Conservation (phyloP, 192 early-diverging fungal species). For the Anaeromyces robustus region DNA sequence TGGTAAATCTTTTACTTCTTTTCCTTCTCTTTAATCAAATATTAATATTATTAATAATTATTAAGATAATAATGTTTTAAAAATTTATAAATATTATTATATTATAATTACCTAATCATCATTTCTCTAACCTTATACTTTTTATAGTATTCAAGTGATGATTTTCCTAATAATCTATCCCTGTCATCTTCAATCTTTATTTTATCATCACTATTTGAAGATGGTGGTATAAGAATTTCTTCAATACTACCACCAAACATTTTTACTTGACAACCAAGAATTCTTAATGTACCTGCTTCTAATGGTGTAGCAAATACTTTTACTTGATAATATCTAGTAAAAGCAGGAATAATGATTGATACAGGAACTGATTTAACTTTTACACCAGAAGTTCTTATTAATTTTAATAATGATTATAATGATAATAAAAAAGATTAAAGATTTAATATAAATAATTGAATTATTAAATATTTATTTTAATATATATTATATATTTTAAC, state of each 20-base stretch:
- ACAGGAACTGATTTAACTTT: slow-evolving; percentile 35
- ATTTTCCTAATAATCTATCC: slow-evolving; percentile 9
- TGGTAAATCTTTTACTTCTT: not conserved
- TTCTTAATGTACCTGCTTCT: slow-evolving; percentile 33
- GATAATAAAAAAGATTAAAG: not conserved
- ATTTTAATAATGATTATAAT: no score
- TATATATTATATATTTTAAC: not conserved
- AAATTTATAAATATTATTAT: not conserved
- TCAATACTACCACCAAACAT: not conserved
- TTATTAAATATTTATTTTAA: not conserved
- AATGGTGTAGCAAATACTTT: slow-evolving; percentile 47
- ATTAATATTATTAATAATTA: not conserved
- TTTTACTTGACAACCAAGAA: slow-evolving; percentile 36
- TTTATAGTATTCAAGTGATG: slow-evolving; percentile 9
- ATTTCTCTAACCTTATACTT: slow-evolving; percentile 4
- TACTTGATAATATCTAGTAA: slow-evolving; percentile 34
- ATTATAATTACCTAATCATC: not conserved
- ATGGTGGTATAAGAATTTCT: slow-evolving; percentile 12
- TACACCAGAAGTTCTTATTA: slow-evolving; percentile 43
- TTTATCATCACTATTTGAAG: slow-evolving; percentile 20
- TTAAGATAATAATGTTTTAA: not conserved
- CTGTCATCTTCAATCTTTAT: slow-evolving; percentile 19
- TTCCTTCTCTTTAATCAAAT: not conserved
- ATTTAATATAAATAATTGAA: not conserved
- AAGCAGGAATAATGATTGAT: slow-evolving; percentile 49